Evolutionary conservation across 208 protist genomes (phyloP).

Genomic region (Trypanosoma avium): DNA sequence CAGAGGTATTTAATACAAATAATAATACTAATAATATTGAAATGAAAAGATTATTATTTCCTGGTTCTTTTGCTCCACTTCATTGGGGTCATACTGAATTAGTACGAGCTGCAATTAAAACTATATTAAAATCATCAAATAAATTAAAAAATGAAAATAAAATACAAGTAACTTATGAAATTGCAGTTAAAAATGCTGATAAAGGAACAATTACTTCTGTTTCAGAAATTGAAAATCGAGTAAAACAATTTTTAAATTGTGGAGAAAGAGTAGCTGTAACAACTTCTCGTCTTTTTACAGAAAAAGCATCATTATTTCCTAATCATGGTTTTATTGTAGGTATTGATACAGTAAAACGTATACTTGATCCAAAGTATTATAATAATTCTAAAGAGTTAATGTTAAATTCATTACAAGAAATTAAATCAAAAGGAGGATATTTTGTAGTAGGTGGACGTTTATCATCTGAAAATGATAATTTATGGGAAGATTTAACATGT

Average conservation of each 20-base stretch:
- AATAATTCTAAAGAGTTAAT: conserved; percentile 21
- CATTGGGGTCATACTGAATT: conserved; percentile 84
- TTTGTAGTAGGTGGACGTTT: conserved; percentile 39
- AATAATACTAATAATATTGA: background rate
- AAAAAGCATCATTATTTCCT: conserved; percentile 65
- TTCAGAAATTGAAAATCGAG: conserved; percentile 38
- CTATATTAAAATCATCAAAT: background rate
- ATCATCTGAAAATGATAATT: conserved; percentile 22
- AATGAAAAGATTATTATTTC: conserved; percentile 51
- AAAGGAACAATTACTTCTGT: conserved; percentile 36
- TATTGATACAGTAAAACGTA: conserved; percentile 65
- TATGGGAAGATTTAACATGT: conserved; percentile 45
- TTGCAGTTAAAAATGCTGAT: conserved; percentile 55
- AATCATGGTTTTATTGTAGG: conserved; percentile 71
- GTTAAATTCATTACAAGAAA: conserved; percentile 17
- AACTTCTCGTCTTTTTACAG: conserved; percentile 52
- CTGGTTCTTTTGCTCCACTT: conserved; percentile 72
- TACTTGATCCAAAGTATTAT: conserved; percentile 76
- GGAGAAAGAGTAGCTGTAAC: conserved; percentile 66
- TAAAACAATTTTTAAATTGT: conserved; percentile 50
- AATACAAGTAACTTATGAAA: conserved; percentile 65
- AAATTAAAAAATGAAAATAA: background rate
- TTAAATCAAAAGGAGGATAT: conserved; percentile 22
- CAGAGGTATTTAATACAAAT: background rate
- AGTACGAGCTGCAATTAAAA: conserved; percentile 33